Evolutionary conservation across 768 basidiomycete genomes (phyloP).

Genomic region (Podaxis carcinomalis): DNA sequence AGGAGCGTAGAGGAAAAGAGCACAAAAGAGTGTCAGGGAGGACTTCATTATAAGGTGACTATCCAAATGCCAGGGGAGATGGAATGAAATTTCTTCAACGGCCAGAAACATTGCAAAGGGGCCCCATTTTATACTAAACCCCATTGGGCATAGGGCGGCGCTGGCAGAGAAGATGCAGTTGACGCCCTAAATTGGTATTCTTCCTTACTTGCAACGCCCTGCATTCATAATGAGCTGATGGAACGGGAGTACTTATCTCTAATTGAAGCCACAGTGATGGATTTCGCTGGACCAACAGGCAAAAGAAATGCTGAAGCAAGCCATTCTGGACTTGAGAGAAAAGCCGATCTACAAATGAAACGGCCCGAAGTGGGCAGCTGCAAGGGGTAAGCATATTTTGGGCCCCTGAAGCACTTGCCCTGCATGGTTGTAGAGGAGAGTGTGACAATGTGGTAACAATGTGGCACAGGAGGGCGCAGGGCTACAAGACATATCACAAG

Average conservation of each 20-base stretch:
- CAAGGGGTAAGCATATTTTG: not conserved
- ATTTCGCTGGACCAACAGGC: not conserved
- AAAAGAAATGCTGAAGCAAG: not conserved
- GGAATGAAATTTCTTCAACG: not conserved
- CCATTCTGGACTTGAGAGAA: not conserved
- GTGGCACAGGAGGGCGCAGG: not conserved
- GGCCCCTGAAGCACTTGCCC: not conserved
- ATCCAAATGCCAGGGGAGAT: not conserved
- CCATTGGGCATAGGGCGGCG: constrained; percentile 2
- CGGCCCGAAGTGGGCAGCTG: not conserved
- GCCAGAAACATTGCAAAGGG: not conserved
- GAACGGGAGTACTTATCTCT: not conserved
- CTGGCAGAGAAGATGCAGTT: not conserved
- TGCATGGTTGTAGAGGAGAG: not conserved
- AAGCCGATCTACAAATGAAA: not conserved
- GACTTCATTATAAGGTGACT: not conserved
- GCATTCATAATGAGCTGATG: not conserved
- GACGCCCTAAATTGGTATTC: not conserved
- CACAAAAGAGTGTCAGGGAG: not conserved
- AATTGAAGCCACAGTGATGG: not conserved
- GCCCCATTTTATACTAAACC: constrained; percentile 5
- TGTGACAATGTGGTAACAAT: not conserved
- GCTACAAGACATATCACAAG: not conserved
- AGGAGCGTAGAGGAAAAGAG: constrained; percentile 1
- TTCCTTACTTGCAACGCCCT: not conserved